Conservation (phyloP, 345 rosid genomes). For the Psidium guajava region DNA sequence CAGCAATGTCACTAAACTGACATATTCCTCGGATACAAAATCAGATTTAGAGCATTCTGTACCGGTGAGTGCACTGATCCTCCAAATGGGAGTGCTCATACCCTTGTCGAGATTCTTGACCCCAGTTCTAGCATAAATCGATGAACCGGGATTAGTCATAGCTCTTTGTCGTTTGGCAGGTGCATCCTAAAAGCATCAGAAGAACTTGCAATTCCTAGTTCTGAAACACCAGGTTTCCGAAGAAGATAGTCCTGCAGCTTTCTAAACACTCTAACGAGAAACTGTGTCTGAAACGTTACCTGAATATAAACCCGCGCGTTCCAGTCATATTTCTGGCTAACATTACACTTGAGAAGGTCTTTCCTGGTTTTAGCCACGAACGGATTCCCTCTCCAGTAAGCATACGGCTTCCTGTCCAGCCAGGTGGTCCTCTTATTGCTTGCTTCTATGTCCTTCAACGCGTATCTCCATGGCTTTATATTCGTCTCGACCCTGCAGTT, state of each 20-base stretch:
- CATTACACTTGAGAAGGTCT: slow-evolving; percentile 21
- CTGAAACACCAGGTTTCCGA: not conserved
- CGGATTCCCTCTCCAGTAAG: slow-evolving; percentile 61
- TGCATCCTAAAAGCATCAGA: not conserved
- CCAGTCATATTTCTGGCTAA: slow-evolving; percentile 14
- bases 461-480: slow-evolving; percentile 16
- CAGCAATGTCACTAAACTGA: not conserved
- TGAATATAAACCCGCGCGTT: slow-evolving; percentile 17
- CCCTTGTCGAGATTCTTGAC: slow-evolving; percentile 17
- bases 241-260: not conserved
- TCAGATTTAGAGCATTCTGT: not conserved
- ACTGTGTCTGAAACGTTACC: not conserved
- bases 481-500: slow-evolving; percentile 22
- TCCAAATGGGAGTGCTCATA: slow-evolving; percentile 36
- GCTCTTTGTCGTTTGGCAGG: not conserved
- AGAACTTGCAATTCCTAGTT: not conserved
- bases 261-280: not conserved
- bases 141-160: not conserved
- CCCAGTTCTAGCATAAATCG: slow-evolving; percentile 30
- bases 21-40: not conserved
- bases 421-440: slow-evolving; percentile 16
- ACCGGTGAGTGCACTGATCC: slow-evolving; percentile 61
- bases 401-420: slow-evolving; percentile 41
- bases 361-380: slow-evolving; percentile 9
- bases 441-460: slow-evolving; percentile 14